A percentile compares a stretch with the other conserved stretches of the same genome.
Evolutionary conservation across 306 rosid genomes (phyloP).

Genomic region (Lathyrus sativus): DNA sequence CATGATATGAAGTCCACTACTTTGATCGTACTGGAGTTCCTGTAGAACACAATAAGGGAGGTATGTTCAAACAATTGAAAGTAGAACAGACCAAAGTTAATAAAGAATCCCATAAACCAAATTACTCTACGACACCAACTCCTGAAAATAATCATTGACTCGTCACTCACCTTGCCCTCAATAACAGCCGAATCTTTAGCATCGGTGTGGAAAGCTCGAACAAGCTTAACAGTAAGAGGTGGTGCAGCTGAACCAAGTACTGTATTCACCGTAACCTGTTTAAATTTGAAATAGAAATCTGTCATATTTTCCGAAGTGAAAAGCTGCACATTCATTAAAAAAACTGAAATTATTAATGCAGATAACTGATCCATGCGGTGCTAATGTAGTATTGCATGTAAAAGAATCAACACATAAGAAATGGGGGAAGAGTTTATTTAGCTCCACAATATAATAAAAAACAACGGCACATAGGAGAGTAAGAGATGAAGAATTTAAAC

Average conservation of each 20-base stretch:
- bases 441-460: conserved; percentile 9
- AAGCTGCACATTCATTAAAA: background rate
- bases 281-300: conserved; percentile 34
- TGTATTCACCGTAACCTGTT: conserved; percentile 85
- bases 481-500: conserved; percentile 5
- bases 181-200: conserved; percentile 60
- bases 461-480: background rate
- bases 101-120: conserved; percentile 22
- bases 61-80: conserved; percentile 32
- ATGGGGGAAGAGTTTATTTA: background rate
- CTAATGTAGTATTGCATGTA: conserved; percentile 23
- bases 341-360: background rate
- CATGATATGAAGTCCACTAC: conserved; percentile 64
- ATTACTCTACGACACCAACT: conserved; percentile 15
- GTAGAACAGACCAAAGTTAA: conserved; percentile 20
- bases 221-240: conserved; percentile 76
- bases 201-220: conserved; percentile 62
- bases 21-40: conserved; percentile 81
- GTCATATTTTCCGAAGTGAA: conserved; percentile 24
- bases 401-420: conserved; percentile 27
- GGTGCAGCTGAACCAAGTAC: conserved; percentile 93
- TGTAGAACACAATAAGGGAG: conserved; percentile 38
- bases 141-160: conserved; percentile 26
- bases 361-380: conserved; percentile 1
- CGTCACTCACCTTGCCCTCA: conserved; percentile 59